phyloP scores from a whole-genome alignment of 352 stramenopile species.

The Pythium insidiosum region DNA sequence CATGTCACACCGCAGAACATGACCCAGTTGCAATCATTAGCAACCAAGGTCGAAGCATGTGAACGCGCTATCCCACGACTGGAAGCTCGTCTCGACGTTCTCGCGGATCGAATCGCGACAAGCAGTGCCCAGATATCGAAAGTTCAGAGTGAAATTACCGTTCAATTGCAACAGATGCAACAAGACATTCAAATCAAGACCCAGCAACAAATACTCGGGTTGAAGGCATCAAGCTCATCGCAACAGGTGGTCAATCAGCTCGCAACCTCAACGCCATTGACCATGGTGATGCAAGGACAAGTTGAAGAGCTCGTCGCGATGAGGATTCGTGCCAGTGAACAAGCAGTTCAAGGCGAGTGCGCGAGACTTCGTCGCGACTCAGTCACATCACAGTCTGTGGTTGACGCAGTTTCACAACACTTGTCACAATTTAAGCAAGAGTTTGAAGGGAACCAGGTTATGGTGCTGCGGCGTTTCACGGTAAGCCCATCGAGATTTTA shows the following conservation, averaged over 20 bases:
- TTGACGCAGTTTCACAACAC: conserved; percentile 49
- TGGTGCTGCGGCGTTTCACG: conserved; percentile 35
- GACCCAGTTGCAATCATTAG: conserved; percentile 38
- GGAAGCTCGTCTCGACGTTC: conserved; percentile 47
- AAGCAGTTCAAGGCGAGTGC: conserved; percentile 21
- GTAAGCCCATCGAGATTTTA: neutral
- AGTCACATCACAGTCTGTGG: conserved; percentile 23
- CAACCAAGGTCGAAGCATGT: conserved; percentile 49
- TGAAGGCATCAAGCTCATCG: too few species aligned
- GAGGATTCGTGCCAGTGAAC: conserved; percentile 25
- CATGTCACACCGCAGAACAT: conserved; percentile 23
- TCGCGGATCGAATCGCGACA: conserved; percentile 41
- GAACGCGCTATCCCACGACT: conserved; percentile 52
- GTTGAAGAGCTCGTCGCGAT: conserved; percentile 34
- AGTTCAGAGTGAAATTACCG: conserved; percentile 27
- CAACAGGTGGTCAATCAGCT: conserved; percentile 5
- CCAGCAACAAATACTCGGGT: too few species aligned
- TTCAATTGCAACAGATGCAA: conserved; percentile 23
- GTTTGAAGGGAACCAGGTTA: conserved; percentile 40
- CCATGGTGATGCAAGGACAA: conserved; percentile 37
- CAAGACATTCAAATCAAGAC: conserved; percentile 26
- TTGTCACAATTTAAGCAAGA: conserved; percentile 58
- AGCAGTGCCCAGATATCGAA: conserved; percentile 31
- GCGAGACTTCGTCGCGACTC: conserved; percentile 19
- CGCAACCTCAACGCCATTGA: conserved; percentile 18